Evolutionary conservation across 2,329 filamentous ascomycete genomes (phyloP).

Genomic region (Chaetomium olivaceum): DNA sequence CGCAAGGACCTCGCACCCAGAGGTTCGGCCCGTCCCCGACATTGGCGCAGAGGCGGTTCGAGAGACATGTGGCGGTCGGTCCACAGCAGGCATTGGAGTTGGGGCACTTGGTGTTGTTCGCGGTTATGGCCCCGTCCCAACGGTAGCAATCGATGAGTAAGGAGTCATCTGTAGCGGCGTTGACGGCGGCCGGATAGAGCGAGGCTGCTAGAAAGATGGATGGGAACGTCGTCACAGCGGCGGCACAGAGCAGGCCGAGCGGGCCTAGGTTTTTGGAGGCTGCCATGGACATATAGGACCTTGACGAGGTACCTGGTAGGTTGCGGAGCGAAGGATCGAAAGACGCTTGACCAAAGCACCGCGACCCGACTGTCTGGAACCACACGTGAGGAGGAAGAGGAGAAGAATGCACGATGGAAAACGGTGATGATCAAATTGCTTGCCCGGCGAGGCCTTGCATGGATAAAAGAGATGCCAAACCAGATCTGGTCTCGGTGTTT

Average conservation of each 20-base stretch:
- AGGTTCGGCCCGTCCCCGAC: slow-evolving; percentile 9
- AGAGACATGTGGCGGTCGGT: slow-evolving; percentile 22
- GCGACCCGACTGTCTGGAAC: neutral
- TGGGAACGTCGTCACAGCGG: neutral
- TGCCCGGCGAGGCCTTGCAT: neutral
- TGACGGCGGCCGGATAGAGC: neutral
- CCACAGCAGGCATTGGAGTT: slow-evolving; percentile 28
- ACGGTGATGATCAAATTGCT: neutral
- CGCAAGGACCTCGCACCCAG: slow-evolving; percentile 25
- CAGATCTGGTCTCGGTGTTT: neutral
- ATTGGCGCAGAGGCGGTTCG: slow-evolving; percentile 26
- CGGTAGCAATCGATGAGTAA: slow-evolving; percentile 23
- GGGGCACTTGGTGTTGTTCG: slow-evolving; percentile 23
- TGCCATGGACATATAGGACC: neutral
- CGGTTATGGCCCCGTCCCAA: slow-evolving; percentile 4
- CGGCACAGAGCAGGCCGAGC: neutral
- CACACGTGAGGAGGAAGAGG: neutral
- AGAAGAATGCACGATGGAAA: neutral
- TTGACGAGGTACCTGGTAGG: neutral
- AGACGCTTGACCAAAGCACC: neutral
- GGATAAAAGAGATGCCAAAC: neutral
- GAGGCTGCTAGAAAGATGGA: neutral
- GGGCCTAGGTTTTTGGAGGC: neutral
- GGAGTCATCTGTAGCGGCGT: neutral
- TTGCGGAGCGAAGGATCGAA: neutral